Evolutionary conservation across 176 grass and related monocot species (phyloP).

Genomic region (Oropetium thomaeum): DNA sequence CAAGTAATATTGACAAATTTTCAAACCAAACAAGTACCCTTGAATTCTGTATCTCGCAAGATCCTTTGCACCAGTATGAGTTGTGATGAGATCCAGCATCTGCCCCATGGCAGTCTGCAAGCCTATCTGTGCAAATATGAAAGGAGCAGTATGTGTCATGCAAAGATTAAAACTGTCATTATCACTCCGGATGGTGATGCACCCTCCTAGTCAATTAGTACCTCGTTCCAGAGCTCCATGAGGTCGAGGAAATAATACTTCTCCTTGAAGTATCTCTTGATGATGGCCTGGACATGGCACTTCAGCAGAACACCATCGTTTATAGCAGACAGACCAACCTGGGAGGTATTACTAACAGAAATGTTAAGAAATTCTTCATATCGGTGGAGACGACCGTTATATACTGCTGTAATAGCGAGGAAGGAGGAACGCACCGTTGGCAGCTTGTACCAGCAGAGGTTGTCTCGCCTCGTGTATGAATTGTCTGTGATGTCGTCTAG

Average conservation of each 20-base stretch:
- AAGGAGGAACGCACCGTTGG: constrained; percentile 15
- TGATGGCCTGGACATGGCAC: constrained; percentile 54
- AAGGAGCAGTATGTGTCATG: not conserved
- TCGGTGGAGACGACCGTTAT: not conserved
- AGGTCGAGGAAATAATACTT: constrained; percentile 52
- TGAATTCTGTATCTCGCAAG: constrained; percentile 61
- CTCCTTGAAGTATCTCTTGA: constrained; percentile 67
- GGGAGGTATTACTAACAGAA: not conserved
- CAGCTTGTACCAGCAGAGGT: constrained; percentile 63
- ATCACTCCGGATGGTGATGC: not conserved
- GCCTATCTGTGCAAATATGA: constrained; percentile 40
- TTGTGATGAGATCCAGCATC: constrained; percentile 70
- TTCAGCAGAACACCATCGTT: constrained; percentile 68
- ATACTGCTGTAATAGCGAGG: not conserved
- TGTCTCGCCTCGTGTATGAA: constrained; percentile 55
- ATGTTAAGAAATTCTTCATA: not conserved
- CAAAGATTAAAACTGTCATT: not conserved
- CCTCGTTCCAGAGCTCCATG: constrained; percentile 61
- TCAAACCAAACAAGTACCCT: constrained; percentile 21
- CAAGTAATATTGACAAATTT: not conserved
- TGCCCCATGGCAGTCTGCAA: constrained; percentile 65
- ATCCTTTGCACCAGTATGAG: constrained; percentile 52
- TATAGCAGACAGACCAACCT: constrained; percentile 64
- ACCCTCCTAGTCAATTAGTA: not conserved
- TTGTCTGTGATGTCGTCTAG: constrained; percentile 78